Conservation (phyloP, 2,329 filamentous ascomycete genomes). For the Aspergillus spinulosporus region DNA sequence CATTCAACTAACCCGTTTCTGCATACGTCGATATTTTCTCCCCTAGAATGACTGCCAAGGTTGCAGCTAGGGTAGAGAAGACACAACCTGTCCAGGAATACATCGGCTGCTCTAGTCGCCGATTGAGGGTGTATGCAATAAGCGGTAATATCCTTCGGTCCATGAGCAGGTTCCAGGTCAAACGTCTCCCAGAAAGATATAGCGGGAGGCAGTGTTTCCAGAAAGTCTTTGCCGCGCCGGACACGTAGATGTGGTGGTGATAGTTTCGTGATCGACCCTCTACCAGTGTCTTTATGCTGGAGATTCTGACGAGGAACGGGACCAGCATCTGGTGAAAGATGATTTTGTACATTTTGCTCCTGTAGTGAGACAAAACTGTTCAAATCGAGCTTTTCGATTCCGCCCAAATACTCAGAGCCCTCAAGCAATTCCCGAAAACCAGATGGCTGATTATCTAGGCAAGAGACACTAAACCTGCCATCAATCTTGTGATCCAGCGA, state of each 20-base stretch:
- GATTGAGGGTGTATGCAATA: constrained; percentile 58
- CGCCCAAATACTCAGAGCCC: constrained; percentile 30
- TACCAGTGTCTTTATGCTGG: constrained; percentile 30
- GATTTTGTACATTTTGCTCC: constrained; percentile 22
- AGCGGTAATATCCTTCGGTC: constrained; percentile 57
- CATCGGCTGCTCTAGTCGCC: constrained; percentile 48
- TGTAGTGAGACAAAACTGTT: constrained; percentile 39
- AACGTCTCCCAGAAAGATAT: constrained; percentile 63
- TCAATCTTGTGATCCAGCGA: constrained; percentile 41
- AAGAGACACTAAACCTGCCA: constrained; percentile 28
- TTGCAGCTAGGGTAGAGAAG: constrained; percentile 59
- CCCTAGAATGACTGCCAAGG: constrained; percentile 53
- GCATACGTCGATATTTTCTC: constrained; percentile 43
- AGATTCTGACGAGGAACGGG: constrained; percentile 22
- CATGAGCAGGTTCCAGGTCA: constrained; percentile 57
- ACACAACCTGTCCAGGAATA: constrained; percentile 55
- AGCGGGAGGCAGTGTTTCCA: constrained; percentile 58
- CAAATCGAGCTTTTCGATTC: constrained; percentile 37
- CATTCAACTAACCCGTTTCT: constrained; percentile 41
- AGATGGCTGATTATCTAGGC: constrained; percentile 29
- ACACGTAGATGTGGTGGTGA: constrained; percentile 55
- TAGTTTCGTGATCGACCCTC: constrained; percentile 45
- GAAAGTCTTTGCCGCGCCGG: constrained; percentile 52
- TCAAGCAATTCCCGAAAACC: constrained; percentile 30
- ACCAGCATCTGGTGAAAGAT: constrained; percentile 17